A percentile compares a stretch with the other conserved stretches of the same genome.
These are phyloP conservation scores for Microstegium vimineum DNA, from an alignment of 176 grass and related monocot species.

Conservation along the genomic window DNA sequence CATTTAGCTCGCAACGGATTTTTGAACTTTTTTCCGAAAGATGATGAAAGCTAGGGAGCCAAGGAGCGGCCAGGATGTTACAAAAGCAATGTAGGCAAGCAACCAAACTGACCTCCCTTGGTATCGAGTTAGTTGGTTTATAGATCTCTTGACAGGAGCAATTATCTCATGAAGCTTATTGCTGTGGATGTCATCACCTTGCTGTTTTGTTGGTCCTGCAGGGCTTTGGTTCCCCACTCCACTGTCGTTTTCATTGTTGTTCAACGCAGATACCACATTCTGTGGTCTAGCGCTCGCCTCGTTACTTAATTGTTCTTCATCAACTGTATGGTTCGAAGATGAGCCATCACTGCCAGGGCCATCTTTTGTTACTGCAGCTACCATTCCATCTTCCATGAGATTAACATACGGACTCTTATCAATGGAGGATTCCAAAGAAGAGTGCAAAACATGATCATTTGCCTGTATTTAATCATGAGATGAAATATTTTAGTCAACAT, in stretches of 20 bases:
- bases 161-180: conserved; percentile 44
- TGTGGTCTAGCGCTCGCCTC: not conserved
- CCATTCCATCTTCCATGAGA: conserved; percentile 75
- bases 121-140: conserved; percentile 47
- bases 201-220: conserved; percentile 8
- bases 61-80: conserved; percentile 80
- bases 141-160: conserved; percentile 69
- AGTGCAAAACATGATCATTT: conserved; percentile 43
- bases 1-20: conserved; percentile 31
- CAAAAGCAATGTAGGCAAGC: conserved; percentile 76
- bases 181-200: conserved; percentile 11
- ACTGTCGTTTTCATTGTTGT: conserved; percentile 15
- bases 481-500: not conserved
- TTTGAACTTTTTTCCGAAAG: conserved; percentile 66
- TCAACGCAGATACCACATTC: not conserved
- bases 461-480: conserved; percentile 44
- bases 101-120: conserved; percentile 76
- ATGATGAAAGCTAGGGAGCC: conserved; percentile 60
- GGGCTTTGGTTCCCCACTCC: not conserved
- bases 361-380: conserved; percentile 57
- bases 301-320: conserved; percentile 29
- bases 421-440: conserved; percentile 72
- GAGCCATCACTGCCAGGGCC: not conserved
- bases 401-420: conserved; percentile 87
- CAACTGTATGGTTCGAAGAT: conserved; percentile 2